phyloP scores from a whole-genome alignment of 495 filamentous ascomycete species.

The Daldinia childiae region DNA sequence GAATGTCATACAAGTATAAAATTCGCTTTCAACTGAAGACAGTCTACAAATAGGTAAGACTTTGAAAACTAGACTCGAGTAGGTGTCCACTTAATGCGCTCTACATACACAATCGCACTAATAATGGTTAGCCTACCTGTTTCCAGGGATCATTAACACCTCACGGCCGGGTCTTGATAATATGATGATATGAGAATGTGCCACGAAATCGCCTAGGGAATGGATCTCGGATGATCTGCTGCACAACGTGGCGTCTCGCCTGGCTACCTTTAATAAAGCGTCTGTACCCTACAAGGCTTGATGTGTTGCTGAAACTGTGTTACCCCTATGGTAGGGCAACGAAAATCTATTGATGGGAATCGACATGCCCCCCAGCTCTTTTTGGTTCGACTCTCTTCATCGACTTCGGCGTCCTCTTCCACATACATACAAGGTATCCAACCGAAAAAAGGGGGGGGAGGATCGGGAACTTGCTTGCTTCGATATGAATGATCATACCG shows the following conservation, averaged over 20 bases:
- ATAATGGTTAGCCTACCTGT: constrained; percentile 7
- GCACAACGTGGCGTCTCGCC: constrained; percentile 32
- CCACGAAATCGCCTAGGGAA: constrained; percentile 33
- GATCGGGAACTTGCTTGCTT: constrained; percentile 14
- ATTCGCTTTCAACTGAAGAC: not conserved
- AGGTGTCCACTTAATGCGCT: constrained; percentile 10
- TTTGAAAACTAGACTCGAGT: not conserved
- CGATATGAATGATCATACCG: constrained; percentile 9
- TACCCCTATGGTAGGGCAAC: constrained; percentile 32
- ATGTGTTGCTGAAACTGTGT: constrained; percentile 35
- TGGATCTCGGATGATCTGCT: constrained; percentile 29
- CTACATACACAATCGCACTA: constrained; percentile 3
- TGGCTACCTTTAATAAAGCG: constrained; percentile 16
- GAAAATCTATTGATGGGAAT: constrained; percentile 34
- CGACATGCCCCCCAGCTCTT: constrained; percentile 10
- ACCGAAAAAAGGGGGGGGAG: not conserved
- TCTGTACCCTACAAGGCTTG: constrained; percentile 29
- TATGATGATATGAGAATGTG: constrained; percentile 22
- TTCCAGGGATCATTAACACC: constrained; percentile 9
- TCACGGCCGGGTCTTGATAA: constrained; percentile 24
- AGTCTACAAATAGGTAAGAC: not conserved
- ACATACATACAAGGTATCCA: constrained; percentile 17
- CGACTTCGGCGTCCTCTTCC: constrained; percentile 5
- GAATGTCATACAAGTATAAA: not conserved
- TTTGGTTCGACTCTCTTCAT: not conserved